Conservation (phyloP, 2,329 filamentous ascomycete species). For the Colletotrichum liaoningense region DNA sequence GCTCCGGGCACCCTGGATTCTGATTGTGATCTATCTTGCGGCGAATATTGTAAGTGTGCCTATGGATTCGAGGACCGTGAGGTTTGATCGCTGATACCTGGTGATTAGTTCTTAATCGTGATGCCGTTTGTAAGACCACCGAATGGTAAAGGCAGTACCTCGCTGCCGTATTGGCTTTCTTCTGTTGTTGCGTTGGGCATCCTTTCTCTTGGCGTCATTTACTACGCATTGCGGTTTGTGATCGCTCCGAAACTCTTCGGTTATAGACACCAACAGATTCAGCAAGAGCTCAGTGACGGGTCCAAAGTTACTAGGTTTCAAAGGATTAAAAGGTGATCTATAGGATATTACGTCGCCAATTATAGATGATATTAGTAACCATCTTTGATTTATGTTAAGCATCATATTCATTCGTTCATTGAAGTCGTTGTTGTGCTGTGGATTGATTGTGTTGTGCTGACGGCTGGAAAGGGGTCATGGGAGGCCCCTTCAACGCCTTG, state of each 20-base stretch:
- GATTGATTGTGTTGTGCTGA: background rate
- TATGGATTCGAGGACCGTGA: accelerated
- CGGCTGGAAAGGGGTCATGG: background rate
- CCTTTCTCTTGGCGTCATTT: slow-evolving; percentile 19
- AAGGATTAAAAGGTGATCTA: slow-evolving; percentile 6
- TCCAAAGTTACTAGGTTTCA: slow-evolving; percentile 28
- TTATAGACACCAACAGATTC: slow-evolving; percentile 15
- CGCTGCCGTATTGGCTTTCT: slow-evolving; percentile 30
- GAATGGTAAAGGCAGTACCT: slow-evolving; percentile 27
- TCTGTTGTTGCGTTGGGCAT: slow-evolving; percentile 26
- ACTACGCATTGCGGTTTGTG: slow-evolving; percentile 17
- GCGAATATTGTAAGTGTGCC: slow-evolving; percentile 9
- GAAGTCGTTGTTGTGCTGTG: background rate
- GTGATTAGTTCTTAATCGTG: slow-evolving; percentile 17
- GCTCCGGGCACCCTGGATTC: slow-evolving; percentile 36
- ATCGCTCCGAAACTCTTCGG: slow-evolving; percentile 9
- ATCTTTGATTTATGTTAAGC: background rate
- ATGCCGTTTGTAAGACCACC: slow-evolving; percentile 30
- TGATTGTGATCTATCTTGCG: slow-evolving; percentile 31
- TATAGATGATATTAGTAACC: too few species aligned
- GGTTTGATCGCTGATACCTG: background rate
- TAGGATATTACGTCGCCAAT: background rate
- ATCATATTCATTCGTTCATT: background rate
- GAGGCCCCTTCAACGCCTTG: background rate
- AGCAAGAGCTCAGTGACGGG: slow-evolving; percentile 29